Percentiles rank a stretch among this genome's conserved stretches.
Evolutionary conservation across 2,329 filamentous ascomycete species (phyloP).

Genomic region (Stagonosporopsis chrysanthemi): DNA sequence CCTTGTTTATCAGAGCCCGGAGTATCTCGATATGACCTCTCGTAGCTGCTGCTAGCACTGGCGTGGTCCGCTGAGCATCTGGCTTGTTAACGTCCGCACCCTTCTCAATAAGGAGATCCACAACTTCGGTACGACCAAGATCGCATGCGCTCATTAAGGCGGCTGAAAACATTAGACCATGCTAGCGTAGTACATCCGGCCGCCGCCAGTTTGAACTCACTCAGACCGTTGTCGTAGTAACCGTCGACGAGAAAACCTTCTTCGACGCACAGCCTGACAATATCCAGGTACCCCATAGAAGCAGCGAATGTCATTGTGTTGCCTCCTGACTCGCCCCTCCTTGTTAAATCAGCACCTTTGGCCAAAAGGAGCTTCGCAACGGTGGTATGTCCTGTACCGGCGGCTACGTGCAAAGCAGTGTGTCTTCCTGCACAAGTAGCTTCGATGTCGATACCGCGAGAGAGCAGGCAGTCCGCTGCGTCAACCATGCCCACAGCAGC

Average conservation of each 20-base stretch:
- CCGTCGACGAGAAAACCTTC: constrained; percentile 6
- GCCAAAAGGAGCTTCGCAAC: constrained; percentile 27
- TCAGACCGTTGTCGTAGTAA: not conserved
- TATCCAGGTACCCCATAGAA: constrained; percentile 21
- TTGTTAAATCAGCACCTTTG: constrained; percentile 29
- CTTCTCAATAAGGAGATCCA: constrained; percentile 26
- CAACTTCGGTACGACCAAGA: constrained; percentile 21
- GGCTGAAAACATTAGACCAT: constrained; percentile 13
- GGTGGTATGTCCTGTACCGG: constrained; percentile 23
- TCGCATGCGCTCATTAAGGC: constrained; percentile 26
- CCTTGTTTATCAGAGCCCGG: constrained; percentile 19
- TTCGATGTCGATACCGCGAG: constrained; percentile 27
- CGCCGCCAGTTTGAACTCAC: not conserved
- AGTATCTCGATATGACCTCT: constrained; percentile 21
- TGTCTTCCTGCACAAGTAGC: constrained; percentile 20
- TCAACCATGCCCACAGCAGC: constrained; percentile 21
- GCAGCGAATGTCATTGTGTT: constrained; percentile 29
- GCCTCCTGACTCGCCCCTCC: constrained; percentile 20
- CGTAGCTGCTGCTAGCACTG: constrained; percentile 26
- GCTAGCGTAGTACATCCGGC: not conserved
- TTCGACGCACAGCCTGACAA: constrained; percentile 24
- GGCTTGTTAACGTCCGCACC: constrained; percentile 27
- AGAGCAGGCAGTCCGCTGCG: constrained; percentile 28
- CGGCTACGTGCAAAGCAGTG: constrained; percentile 33
- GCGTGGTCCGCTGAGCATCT: constrained; percentile 20